These are phyloP conservation scores for Ophiostoma quercus DNA, from an alignment of 2,329 filamentous ascomycete genomes.

Conservation along the genomic window DNA sequence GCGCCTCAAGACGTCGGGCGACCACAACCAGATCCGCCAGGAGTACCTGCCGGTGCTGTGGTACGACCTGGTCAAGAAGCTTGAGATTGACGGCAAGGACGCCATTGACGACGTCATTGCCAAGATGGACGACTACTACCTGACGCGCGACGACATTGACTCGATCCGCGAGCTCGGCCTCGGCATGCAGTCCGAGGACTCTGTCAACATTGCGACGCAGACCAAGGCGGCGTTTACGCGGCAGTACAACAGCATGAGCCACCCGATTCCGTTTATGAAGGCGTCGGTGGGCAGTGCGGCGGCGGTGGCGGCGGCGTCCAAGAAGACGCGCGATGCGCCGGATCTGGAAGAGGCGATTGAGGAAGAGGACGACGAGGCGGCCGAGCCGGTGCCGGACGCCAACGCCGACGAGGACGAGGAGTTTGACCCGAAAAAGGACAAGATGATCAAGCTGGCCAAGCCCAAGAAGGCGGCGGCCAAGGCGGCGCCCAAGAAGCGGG, in stretches of 20 bases:
- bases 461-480: constrained; percentile 44
- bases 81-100: constrained; percentile 76
- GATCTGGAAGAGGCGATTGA: constrained; percentile 96
- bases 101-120: constrained; percentile 78
- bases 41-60: constrained; percentile 89
- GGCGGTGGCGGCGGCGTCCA: constrained; percentile 57
- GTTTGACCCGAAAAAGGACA: constrained; percentile 85
- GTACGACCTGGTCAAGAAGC: constrained; percentile 67
- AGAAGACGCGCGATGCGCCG: constrained; percentile 67
- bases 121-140: constrained; percentile 93
- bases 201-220: constrained; percentile 72
- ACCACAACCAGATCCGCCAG: constrained; percentile 89
- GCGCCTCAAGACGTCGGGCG: constrained; percentile 82
- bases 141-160: constrained; percentile 93
- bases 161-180: constrained; percentile 86
- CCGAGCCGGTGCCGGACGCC: constrained; percentile 51
- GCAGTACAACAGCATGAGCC: constrained; percentile 75
- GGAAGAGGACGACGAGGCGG: constrained; percentile 78
- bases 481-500: constrained; percentile 33
- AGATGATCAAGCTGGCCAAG: constrained; percentile 91
- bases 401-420: constrained; percentile 70
- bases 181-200: constrained; percentile 71
- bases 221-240: constrained; percentile 88
- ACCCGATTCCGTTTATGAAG: constrained; percentile 95
- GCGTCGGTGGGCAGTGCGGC: constrained; percentile 58